phyloP scores from a whole-genome alignment of 164 flowering plant species.

The Litsea cubeba region DNA sequence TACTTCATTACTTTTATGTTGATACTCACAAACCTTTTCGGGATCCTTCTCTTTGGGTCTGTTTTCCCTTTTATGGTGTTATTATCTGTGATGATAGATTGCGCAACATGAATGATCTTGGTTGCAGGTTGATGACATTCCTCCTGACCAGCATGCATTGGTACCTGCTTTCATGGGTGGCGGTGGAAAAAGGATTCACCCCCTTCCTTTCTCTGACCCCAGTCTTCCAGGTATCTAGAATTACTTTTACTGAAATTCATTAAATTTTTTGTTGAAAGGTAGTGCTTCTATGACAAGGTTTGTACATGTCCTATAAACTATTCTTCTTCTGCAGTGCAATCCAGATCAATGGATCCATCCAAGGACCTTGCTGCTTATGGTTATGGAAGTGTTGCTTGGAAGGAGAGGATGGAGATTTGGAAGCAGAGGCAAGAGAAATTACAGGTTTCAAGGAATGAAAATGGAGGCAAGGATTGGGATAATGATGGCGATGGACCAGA shows the following conservation, averaged over 20 bases:
- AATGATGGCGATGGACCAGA: slow-evolving; percentile 45
- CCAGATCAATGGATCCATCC: slow-evolving; percentile 67
- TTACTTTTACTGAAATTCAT: not conserved
- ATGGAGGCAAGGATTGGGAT: slow-evolving; percentile 44
- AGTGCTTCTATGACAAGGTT: not conserved
- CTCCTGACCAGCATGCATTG: slow-evolving; percentile 53
- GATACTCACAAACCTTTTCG: not conserved
- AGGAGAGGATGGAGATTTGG: slow-evolving; percentile 64
- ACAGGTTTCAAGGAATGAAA: slow-evolving; percentile 42
- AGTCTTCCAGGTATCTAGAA: slow-evolving; percentile 30
- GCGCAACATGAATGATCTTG: not conserved
- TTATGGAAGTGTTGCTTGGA: slow-evolving; percentile 74
- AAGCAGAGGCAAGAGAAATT: slow-evolving; percentile 51
- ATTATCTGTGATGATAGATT: not conserved
- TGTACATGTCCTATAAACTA: not conserved
- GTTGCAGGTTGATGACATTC: slow-evolving; percentile 45
- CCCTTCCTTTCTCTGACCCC: slow-evolving; percentile 48
- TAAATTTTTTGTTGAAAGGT: not conserved
- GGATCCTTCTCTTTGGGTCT: not conserved
- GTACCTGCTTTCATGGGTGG: slow-evolving; percentile 44
- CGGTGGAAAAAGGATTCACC: slow-evolving; percentile 47
- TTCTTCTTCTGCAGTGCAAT: slow-evolving; percentile 37
- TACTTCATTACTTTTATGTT: slow-evolving; percentile 6
- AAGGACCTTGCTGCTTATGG: slow-evolving; percentile 74
- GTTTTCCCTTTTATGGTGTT: not conserved